These are phyloP conservation scores for Tinospora cordifolia DNA, from an alignment of 164 flowering plant species.

Conservation along the genomic window DNA sequence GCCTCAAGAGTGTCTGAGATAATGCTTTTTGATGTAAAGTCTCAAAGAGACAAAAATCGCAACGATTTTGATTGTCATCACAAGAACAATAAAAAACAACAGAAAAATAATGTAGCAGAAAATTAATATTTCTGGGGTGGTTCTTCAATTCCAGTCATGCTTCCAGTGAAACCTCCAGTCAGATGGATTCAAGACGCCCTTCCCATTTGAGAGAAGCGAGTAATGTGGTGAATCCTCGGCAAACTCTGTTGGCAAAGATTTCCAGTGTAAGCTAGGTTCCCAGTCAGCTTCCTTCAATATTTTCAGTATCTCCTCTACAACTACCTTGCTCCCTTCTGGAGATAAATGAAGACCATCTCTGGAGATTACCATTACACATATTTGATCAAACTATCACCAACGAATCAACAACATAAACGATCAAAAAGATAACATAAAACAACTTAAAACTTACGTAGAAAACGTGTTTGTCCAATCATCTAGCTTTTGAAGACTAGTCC, in stretches of 20 bases:
- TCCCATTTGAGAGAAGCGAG: slow-evolving; percentile 61
- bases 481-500: slow-evolving; percentile 57
- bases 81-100: too few species aligned
- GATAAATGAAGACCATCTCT: slow-evolving; percentile 93
- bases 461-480: slow-evolving; percentile 61
- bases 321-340: slow-evolving; percentile 75
- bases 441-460: slow-evolving; percentile 52
- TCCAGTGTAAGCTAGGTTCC: slow-evolving; percentile 85
- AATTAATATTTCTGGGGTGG: too few species aligned
- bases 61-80: too few species aligned
- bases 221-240: slow-evolving; percentile 66
- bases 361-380: slow-evolving; percentile 8
- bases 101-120: too few species aligned
- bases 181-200: slow-evolving; percentile 61
- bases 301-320: slow-evolving; percentile 71
- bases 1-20: too few species aligned
- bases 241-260: slow-evolving; percentile 72
- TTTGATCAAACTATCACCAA: too few species aligned
- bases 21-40: too few species aligned
- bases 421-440: too few species aligned
- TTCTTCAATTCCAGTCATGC: slow-evolving; percentile 57
- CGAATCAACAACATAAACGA: too few species aligned
- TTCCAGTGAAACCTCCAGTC: slow-evolving; percentile 69
- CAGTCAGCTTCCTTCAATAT: slow-evolving; percentile 78
- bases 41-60: too few species aligned